Evolutionary conservation across 345 rosid species (phyloP), one percentile per base, ranked within the genome.

Genomic region (Corchorus capsularis): DNA sequence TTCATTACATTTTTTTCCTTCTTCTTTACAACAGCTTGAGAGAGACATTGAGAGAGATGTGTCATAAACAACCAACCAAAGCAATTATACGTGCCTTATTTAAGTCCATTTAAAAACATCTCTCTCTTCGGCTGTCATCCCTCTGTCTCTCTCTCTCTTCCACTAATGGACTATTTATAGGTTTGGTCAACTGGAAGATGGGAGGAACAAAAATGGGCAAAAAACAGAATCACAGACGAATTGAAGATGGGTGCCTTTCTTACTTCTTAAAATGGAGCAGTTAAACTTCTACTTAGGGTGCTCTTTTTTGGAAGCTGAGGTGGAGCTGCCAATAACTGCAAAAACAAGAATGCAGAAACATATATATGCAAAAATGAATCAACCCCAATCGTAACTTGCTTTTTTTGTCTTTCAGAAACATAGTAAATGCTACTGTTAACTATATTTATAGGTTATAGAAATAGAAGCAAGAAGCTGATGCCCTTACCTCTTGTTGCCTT

Each of bases 251-350:
- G 41, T 69, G 56, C 41, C 49, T 61, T 47, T 63, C 78, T 71
- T 72, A 60, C 84, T 75, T 72, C 80, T 87, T 62, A 89, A 83
- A 87, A 87, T 63, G 91, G 91, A 74, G 91, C 85, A 4, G 85
- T 79, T 63, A 62, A 79, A 75, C 87, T 82, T 79, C 91, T 81
- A 35, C 16, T 56, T 27, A 89, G 83, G 14, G 57, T 62, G 7
- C 45, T 74, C 86, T 82, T 87, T 85, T 83, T 77, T 5, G 89
- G 85, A 49, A 54, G 46, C 75, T 74, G 81, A 49, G 77, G 69
- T 47, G 82, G 62, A 50, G 85, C 81, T 17, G 82, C 71, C 83
- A 68, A 43, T 9, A 72, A 52, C 89, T 80, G 83, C 20, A 71
- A 74, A 74, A 74, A 39, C 59, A 43, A 8, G 12, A 19, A n/a